These are phyloP conservation scores for Blastobotrys petasosporus DNA, from an alignment of 1,139 yeast species.

Conservation along the genomic window DNA sequence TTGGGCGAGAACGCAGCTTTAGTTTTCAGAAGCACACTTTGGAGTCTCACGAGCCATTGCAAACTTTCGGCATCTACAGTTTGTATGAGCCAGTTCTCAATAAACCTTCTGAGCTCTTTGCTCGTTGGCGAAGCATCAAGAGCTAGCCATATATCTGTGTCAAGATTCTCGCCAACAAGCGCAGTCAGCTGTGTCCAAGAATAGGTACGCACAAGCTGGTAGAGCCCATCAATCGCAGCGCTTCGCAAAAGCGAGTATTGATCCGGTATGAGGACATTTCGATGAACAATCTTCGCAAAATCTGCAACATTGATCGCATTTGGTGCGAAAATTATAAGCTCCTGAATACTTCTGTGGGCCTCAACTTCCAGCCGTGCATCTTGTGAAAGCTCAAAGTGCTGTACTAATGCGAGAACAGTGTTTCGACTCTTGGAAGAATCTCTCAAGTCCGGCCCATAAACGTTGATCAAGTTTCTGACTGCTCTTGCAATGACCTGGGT, in stretches of 20 bases:
- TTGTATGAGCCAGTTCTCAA: slow-evolving; percentile 35
- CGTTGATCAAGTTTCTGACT: slow-evolving; percentile 40
- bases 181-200: slow-evolving; percentile 29
- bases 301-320: slow-evolving; percentile 24
- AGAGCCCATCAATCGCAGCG: slow-evolving; percentile 35
- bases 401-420: slow-evolving; percentile 26
- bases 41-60: slow-evolving; percentile 36
- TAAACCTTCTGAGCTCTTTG: slow-evolving; percentile 26
- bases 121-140: slow-evolving; percentile 31
- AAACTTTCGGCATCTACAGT: slow-evolving; percentile 29
- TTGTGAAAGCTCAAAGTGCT: slow-evolving; percentile 27
- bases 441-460: slow-evolving; percentile 46
- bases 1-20: slow-evolving; percentile 21
- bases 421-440: slow-evolving; percentile 26
- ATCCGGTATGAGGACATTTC: slow-evolving; percentile 20
- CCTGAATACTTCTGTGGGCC: slow-evolving; percentile 27
- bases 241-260: slow-evolving; percentile 22
- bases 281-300: slow-evolving; percentile 27
- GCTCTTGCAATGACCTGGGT: slow-evolving; percentile 38
- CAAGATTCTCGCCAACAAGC: slow-evolving; percentile 30
- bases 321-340: slow-evolving; percentile 31
- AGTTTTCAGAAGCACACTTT: slow-evolving; percentile 32
- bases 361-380: slow-evolving; percentile 29
- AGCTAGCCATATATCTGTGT: slow-evolving; percentile 36
- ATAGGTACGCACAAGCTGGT: slow-evolving; percentile 34